Base-by-base conservation (phyloP, 1,139 yeast species). In the Yamadazyma sp. region DNA sequence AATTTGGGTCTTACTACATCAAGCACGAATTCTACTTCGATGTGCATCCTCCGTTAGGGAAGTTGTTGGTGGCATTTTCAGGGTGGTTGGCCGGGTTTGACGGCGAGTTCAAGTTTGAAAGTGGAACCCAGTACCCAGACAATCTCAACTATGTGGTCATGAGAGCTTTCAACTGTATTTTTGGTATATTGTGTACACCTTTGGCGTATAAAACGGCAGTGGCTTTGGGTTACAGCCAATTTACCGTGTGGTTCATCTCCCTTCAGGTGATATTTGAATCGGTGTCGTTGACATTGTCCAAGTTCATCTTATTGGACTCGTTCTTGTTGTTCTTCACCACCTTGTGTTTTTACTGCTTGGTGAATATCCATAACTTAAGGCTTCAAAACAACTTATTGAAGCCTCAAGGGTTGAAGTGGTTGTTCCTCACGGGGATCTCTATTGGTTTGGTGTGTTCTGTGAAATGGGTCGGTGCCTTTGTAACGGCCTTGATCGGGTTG, bases 21-120 rank as follows among this genome's bases (percentile, higher is more conserved):
- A 83, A 91, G 69, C 95, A 87, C 58, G 95, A 89, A 55, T 91
- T 89, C 61, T 91, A 91, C 62, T 96, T 91, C 59, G 99, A 92
- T 66, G 98, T 92, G 43, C 99, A 92, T 64, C 99, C 99, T 37
- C 98, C 98, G 1, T 76, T 94, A 53, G 98, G 98, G 25, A 94
- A 94, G 65, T 88, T 94, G 95, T 75, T 94, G 47, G 92, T 91
- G 47, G 99, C 97, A 1, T 72, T 94, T 31, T 87, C 96, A 6
- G 99, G 98, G 10, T 89, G 84, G 57, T 58, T 94, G 49, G 97
- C 97, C 27, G 95, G 95, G 35, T 92, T 89, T 70, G 87, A 92
- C 60, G 98, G 98, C 29, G 83, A 95, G 2, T 94, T 94, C 83
- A 94, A 83, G 55, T 94, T 94, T 69, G 91, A 89, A 36, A 84